These are phyloP conservation scores for Mortierella sp. DNA, from an alignment of 371 early-diverging fungal genomes.

Conservation along the genomic window DNA sequence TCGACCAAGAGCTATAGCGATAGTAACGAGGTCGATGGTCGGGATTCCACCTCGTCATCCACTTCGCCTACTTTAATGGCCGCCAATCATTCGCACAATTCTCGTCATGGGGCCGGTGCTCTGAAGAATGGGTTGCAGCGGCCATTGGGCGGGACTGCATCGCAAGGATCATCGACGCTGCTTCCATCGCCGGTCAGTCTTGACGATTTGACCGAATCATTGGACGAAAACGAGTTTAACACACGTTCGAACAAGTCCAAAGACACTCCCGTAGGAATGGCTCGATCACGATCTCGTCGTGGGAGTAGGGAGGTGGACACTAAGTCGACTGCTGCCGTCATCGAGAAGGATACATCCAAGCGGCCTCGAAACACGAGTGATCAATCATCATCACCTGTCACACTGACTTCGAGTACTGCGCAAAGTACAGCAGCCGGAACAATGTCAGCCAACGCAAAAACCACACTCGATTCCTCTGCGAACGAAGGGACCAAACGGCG, in stretches of 20 bases:
- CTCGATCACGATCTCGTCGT: constrained; percentile 36
- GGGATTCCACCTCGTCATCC: not conserved
- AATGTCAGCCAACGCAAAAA: not conserved
- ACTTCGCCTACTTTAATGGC: not conserved
- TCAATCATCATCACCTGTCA: constrained; percentile 3
- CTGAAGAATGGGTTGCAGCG: constrained; percentile 41
- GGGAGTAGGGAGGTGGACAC: constrained; percentile 37
- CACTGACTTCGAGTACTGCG: no score
- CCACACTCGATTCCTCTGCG: not conserved
- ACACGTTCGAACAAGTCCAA: constrained; percentile 33
- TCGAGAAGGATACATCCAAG: constrained; percentile 23
- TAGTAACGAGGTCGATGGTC: constrained; percentile 13
- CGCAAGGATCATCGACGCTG: constrained; percentile 16
- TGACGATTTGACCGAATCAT: constrained; percentile 32
- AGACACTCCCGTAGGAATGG: constrained; percentile 26
- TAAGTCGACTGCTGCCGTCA: constrained; percentile 6
- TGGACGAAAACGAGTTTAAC: constrained; percentile 42
- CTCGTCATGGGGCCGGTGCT: not conserved
- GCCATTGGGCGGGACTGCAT: constrained; percentile 7
- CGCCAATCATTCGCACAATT: constrained; percentile 2
- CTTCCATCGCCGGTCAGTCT: constrained; percentile 47
- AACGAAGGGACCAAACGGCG: constrained; percentile 21
- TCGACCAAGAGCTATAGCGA: constrained; percentile 23
- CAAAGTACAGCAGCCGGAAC: constrained; percentile 1
- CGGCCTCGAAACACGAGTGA: constrained; percentile 30